phyloP scores from a whole-genome alignment of 225 moss, liverwort and hornwort species.

The Sphagnum contortum region DNA sequence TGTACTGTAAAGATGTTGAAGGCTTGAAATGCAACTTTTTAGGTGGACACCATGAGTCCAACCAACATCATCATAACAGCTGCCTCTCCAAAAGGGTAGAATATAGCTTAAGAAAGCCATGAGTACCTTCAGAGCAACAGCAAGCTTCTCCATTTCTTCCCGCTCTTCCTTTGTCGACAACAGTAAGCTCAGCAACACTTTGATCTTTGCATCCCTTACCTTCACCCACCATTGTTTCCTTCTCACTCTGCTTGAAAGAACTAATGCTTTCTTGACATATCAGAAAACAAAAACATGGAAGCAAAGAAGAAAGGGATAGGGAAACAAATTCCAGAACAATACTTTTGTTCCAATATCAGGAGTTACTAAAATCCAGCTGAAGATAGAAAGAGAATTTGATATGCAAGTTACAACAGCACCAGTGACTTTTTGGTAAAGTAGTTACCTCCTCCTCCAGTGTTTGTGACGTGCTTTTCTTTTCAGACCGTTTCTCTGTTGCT shows the following conservation, averaged over 20 bases:
- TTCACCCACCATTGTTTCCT: conserved; percentile 11
- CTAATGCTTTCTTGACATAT: neutral
- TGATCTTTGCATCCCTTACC: conserved; percentile 90
- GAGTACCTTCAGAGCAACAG: conserved; percentile 50
- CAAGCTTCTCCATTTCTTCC: conserved; percentile 87
- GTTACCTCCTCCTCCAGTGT: conserved; percentile 72
- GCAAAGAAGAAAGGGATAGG: neutral
- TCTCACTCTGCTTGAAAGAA: no score
- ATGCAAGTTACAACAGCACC: no score
- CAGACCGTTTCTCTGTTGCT: conserved; percentile 63
- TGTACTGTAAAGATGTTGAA: no score
- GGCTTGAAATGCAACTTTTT: no score
- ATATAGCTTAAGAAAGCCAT: neutral
- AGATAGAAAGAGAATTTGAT: no score
- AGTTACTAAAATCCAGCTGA: no score
- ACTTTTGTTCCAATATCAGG: no score
- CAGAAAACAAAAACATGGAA: neutral
- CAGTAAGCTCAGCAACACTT: conserved; percentile 61
- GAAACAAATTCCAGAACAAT: no score
- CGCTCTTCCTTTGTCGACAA: conserved; percentile 65
- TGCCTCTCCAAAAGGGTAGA: no score
- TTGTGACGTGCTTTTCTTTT: conserved; percentile 62
- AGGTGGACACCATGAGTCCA: no score
- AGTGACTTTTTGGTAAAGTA: no score
- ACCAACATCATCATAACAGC: no score